Base-by-base conservation (phyloP, 1,139 yeast species). In the Zygosaccharomyces pseudobailii region DNA sequence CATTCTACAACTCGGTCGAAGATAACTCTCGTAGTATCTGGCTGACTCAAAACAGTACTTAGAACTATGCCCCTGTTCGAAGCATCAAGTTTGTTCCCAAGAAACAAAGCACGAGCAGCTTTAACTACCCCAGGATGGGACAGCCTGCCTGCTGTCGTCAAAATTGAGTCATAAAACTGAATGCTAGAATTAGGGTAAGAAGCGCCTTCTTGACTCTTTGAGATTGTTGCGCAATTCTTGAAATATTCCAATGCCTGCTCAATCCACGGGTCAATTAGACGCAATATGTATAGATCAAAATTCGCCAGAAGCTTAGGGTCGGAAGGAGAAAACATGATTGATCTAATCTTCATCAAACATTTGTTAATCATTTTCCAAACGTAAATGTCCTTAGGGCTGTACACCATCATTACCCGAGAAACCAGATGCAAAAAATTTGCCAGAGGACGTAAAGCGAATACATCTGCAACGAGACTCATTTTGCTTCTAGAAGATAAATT, bases 391-490 rank as follows among this genome's bases (percentile, higher is more conserved):
- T 75, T 72, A 50, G 79, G 81, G 33, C 71, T 67, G 43, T 72
- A 74, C 49, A 81, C 65, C 38, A 71, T 66, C 43, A 57, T 69
- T 62, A 55, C 74, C 55, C 60, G 78, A 57, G 57, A 72, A 66
- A 68, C 78, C 62, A 63, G 78, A 69, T 13, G 81, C 75, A 21
- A 80, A 65, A 3, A 84, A 75, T 40, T 74, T 63, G 90, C 89
- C 3, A 90, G 77, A 46, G 75, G 71, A 2, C 88, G 81, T 36
- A 80, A 74, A 2, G 86, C 74, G 3, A 75, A 70, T 2, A 79
- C 70, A 62, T 84, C 94, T 5, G 87, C 82, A 47, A 84, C 71
- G 44, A 85, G 65, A 3, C 87, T 89, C 52, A 84, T 78, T 58
- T 78, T 79, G 61, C 85, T 90, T 46, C 75, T 75, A 6, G 78